Percentiles rank a stretch among this genome's conserved stretches.
Evolutionary conservation across 208 protist species (phyloP).

Genomic region (Leishmania mexicana): DNA sequence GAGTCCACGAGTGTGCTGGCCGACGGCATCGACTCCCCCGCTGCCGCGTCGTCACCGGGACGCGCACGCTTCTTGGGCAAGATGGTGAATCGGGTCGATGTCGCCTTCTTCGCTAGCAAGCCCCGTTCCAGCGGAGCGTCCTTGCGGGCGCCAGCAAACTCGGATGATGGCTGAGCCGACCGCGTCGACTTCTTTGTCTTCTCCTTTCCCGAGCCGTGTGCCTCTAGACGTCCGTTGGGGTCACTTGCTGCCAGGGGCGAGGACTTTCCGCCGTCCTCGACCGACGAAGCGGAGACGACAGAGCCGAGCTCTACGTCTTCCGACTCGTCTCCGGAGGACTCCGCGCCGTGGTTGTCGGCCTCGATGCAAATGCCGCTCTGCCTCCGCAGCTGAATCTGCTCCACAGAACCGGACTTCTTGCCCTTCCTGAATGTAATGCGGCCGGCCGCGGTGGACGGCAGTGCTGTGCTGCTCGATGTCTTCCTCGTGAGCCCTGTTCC

Average conservation of each 20-base stretch:
- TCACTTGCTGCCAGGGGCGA: background rate
- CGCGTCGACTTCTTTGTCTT: background rate
- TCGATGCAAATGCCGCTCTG: constrained; percentile 42
- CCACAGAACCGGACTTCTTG: constrained; percentile 34
- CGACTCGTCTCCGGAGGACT: constrained; percentile 13
- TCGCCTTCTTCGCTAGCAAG: constrained; percentile 9
- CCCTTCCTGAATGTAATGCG: constrained; percentile 20
- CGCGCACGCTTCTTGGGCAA: constrained; percentile 25
- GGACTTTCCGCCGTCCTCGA: background rate
- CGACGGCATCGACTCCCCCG: background rate
- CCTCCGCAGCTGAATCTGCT: constrained; percentile 56
- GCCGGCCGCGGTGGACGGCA: constrained; percentile 12
- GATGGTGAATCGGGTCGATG: constrained; percentile 32
- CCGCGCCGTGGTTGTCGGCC: constrained; percentile 6
- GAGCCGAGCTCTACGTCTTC: constrained; percentile 15
- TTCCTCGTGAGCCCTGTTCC: background rate
- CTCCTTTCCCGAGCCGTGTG: background rate
- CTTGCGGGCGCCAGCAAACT: constrained; percentile 29
- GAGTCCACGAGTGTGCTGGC: background rate
- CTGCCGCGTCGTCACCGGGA: background rate
- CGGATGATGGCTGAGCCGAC: background rate
- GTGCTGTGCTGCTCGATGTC: background rate
- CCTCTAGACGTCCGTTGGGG: background rate
- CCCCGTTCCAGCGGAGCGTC: background rate
- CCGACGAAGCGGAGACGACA: constrained; percentile 12